phyloP scores from a whole-genome alignment of 768 basidiomycete species.

The Dictyophora rubrovolvata region DNA sequence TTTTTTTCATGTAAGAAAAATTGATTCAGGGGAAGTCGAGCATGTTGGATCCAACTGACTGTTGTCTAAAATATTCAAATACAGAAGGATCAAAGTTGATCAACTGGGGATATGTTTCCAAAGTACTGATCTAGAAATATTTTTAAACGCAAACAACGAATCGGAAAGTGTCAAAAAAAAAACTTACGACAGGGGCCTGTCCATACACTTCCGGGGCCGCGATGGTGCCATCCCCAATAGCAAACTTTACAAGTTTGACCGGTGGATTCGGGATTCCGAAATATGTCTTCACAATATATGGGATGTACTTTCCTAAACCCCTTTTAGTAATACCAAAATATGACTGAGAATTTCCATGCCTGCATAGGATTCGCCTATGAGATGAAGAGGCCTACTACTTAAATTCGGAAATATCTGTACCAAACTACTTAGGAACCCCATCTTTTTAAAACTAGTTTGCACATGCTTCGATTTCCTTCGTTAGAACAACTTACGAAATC shows the following conservation, averaged over 20 bases:
- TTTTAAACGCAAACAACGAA: neutral
- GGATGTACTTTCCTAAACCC: constrained; percentile 17
- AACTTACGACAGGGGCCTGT: constrained; percentile 41
- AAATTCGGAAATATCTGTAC: constrained; percentile 67
- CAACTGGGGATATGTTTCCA: constrained; percentile 68
- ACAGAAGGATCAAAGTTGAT: constrained; percentile 62
- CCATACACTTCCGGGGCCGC: constrained; percentile 39
- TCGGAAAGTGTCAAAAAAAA: neutral
- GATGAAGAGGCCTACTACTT: constrained; percentile 51
- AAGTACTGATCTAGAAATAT: constrained; percentile 35
- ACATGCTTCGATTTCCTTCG: neutral
- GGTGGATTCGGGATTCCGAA: constrained; percentile 55
- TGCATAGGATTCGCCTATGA: constrained; percentile 69
- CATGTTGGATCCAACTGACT: constrained; percentile 32
- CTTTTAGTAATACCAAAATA: too few relatives aligned
- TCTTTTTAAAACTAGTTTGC: neutral
- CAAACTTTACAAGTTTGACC: constrained; percentile 56
- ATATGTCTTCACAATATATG: constrained; percentile 67
- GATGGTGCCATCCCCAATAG: constrained; percentile 64
- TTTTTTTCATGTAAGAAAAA: neutral
- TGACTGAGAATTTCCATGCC: constrained; percentile 48
- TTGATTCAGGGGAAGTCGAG: neutral
- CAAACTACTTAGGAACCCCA: constrained; percentile 61
- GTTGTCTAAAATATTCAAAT: constrained; percentile 48
- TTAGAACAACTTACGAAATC: constrained; percentile 25